Evolutionary conservation across 495 filamentous ascomycete genomes (phyloP).

Genomic region (Rhizodiscina lignyota): DNA sequence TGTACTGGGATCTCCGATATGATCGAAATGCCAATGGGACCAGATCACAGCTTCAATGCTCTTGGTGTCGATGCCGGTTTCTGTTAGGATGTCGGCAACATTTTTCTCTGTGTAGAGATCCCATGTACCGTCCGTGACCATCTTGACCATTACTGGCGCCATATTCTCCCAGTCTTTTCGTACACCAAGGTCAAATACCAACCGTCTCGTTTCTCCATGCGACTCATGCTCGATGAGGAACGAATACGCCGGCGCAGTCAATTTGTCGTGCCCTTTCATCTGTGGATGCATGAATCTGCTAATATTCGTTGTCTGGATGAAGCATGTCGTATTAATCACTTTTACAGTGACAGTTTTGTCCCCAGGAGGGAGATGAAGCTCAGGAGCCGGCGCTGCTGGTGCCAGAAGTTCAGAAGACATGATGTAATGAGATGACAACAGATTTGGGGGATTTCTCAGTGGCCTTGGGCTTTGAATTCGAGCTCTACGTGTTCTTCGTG

Average conservation of each 20-base stretch:
- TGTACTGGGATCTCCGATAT: conserved; percentile 18
- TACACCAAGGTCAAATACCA: conserved; percentile 44
- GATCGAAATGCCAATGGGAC: conserved; percentile 10
- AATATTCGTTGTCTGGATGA: too few species aligned
- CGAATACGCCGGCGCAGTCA: conserved; percentile 33
- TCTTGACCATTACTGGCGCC: conserved; percentile 17
- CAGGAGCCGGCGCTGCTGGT: too few species aligned
- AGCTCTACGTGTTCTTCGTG: too few species aligned
- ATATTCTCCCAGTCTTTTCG: conserved; percentile 33
- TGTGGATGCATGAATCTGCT: too few species aligned
- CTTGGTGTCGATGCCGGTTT: conserved; percentile 19
- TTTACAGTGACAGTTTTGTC: too few species aligned
- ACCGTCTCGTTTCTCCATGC: conserved; percentile 21
- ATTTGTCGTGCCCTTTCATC: too few species aligned
- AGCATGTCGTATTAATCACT: too few species aligned
- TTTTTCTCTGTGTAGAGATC: conserved; percentile 26
- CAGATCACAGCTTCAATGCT: conserved; percentile 1
- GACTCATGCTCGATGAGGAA: conserved; percentile 41
- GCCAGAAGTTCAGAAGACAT: too few species aligned
- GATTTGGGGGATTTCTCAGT: too few species aligned
- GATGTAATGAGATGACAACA: too few species aligned
- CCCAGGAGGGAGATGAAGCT: too few species aligned
- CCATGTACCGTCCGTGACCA: conserved; percentile 11
- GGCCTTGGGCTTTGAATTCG: too few species aligned
- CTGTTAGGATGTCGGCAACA: conserved; percentile 32